Evolutionary conservation across 768 basidiomycete species (phyloP), one percentile per base, ranked within the genome.

Genomic region (Leccinum longicurvipes): DNA sequence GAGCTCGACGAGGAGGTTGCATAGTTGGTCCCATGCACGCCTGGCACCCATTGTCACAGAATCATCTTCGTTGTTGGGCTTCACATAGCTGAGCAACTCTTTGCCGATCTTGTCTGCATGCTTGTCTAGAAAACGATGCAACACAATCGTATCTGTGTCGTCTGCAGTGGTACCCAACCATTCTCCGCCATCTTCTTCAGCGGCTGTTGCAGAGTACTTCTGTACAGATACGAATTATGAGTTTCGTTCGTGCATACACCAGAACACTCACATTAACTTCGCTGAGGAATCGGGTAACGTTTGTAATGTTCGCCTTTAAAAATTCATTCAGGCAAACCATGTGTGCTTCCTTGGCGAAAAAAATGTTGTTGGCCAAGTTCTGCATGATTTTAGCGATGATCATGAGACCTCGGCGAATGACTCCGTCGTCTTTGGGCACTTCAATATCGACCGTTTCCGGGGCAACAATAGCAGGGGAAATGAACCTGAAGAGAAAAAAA

Each of bases 321-420:
- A 93, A 93, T 12, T 79, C 76, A 67, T 95, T 95, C 55, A 95
- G 69, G 31, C 81, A 77, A 27, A 83, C 83, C 90, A 94, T 93
- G 63, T 92, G 86, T 4, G 84, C 82, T 63, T 96, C 93, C 69
- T 94, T 94, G 11, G 89, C 91, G 62, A 96, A 96, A 65, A 91
- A 85, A 48, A 95, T 87, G 62, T 97, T 96, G 73, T 97, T 98
- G 19, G 93, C 93, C 28, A 97, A 73, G 65, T 92, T 94, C 71
- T 96, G 93, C 46, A 97, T 86, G 54, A 95, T 85, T 74, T 95
- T 97, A 44, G 92, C 90, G 59, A 97, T 87, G 47, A 90, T 76
- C 79, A 91, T 86, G 14, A 96, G 76, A 17, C 91, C 93, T 41
- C 89, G 84, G 17, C 90, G 86, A 51, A 90, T 78, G 27, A 80